Conservation (phyloP, 257 asterid species). For the Ilex aquifolium region DNA sequence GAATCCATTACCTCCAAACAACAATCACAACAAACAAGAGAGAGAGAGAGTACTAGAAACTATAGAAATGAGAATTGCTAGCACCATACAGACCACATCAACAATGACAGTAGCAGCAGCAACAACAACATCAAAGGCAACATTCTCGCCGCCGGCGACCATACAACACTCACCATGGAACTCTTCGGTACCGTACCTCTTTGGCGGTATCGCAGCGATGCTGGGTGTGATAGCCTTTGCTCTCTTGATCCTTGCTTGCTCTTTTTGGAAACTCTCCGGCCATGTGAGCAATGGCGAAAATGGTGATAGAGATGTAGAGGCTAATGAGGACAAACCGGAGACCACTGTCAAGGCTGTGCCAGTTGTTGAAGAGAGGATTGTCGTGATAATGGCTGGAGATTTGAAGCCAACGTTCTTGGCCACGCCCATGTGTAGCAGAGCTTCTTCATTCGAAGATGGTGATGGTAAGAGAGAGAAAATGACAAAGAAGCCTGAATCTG, state of each 20-base stretch:
- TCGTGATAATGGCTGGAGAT: conserved; percentile 70
- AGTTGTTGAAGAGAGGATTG: conserved; percentile 48
- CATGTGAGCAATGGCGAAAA: conserved; percentile 13
- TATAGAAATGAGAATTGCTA: not conserved
- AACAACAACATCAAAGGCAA: conserved; percentile 32
- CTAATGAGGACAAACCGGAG: conserved; percentile 33
- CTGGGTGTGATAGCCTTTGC: conserved; percentile 59
- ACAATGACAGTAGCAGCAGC: conserved; percentile 6
- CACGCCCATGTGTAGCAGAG: conserved; percentile 29
- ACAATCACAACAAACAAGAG: not conserved
- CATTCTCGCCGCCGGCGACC: conserved; percentile 47
- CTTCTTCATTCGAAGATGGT: conserved; percentile 14
- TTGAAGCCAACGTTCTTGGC: conserved; percentile 55
- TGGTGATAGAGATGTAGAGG: conserved; percentile 23
- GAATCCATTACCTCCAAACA: not conserved
- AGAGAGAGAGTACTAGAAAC: not conserved
- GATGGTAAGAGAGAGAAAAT: conserved; percentile 5
- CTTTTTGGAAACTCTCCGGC: conserved; percentile 50
- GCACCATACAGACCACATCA: not conserved
- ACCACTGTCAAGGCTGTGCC: conserved; percentile 21
- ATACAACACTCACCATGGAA: conserved; percentile 52
- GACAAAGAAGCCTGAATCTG: conserved; percentile 9
- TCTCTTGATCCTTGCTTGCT: conserved; percentile 60
- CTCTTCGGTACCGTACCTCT: conserved; percentile 64
- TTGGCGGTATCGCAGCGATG: conserved; percentile 65